Base-by-base conservation (phyloP, 2,329 filamentous ascomycete species). In the Coniochaeta prunicola region DNA sequence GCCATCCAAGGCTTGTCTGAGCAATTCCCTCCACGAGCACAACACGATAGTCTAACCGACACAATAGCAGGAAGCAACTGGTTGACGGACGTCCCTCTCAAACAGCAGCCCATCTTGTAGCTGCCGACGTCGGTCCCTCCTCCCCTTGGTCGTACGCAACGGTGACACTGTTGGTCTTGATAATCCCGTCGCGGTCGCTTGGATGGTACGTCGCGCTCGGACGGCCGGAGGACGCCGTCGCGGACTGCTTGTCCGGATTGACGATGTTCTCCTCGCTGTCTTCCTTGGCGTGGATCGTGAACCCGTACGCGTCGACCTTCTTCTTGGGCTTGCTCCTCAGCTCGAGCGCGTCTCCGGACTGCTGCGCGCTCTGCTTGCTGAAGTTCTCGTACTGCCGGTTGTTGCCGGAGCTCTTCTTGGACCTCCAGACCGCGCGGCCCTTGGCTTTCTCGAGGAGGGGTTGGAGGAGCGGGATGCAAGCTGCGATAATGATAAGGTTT, bases 401-500 rank as follows among this genome's bases (percentile, higher is more conserved):
- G 54, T 19, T 24, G 21, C 31, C 24, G 54, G 54, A 31, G 50
- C 3, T 54, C 28, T 53, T 30, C 30, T 53, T 53, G 3, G 30
- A 53, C 33, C n/a, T 26, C 45, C 58, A 63, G 36, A 59, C 60
- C 3, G 36, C 59, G 5, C 58, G 59, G 5, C 63, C 63, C 26
- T 31, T 31, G 50, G 62, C 21, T 36, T 62, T 58, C 24, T 69
- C 67, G 50, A 67, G 42, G 0, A 71, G 58, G 0, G 68, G 69
- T 12, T 65, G 64, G 7, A 71, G 66, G 55, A 69, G 45, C 0
- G 69, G 69, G 28, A 70, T 69, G 38, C 63, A 69, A 1, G 67
- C 62, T 9, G 68, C 69, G 50, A 70, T 68, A 24, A 69, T 69
- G 53, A 70, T 68, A 10, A 65, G 64, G 48, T 61, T 64, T 19